A percentile compares a stretch with the other conserved stretches of the same genome.
These are phyloP conservation scores for Globisporangium parvum DNA, from an alignment of 352 stramenopile genomes.

Conservation along the genomic window DNA sequence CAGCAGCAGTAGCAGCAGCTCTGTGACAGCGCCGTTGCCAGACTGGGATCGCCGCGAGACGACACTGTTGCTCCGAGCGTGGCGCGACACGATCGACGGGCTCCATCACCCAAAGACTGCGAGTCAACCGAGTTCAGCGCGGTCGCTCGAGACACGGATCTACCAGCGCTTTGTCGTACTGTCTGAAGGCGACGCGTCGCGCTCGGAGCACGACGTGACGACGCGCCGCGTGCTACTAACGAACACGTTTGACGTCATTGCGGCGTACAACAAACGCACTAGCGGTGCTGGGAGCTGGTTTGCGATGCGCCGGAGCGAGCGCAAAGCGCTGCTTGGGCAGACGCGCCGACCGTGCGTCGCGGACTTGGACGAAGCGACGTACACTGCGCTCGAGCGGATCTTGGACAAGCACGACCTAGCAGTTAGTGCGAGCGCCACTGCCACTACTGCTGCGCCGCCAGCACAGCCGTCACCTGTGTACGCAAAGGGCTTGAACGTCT, in stretches of 20 bases:
- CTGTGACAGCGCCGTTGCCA: neutral
- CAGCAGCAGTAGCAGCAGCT: neutral
- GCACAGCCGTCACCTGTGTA: conserved; percentile 5
- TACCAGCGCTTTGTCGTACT: conserved; percentile 10
- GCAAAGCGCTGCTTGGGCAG: neutral
- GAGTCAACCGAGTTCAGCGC: neutral
- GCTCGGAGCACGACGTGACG: conserved; percentile 1
- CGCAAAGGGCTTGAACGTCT: conserved; percentile 9
- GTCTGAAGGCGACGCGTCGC: conserved; percentile 6
- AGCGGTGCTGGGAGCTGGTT: conserved; percentile 2
- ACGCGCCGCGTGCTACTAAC: neutral
- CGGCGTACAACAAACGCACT: conserved; percentile 3
- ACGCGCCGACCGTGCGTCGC: conserved; percentile 2
- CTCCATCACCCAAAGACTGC: conserved; percentile 1
- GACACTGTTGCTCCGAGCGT: conserved; percentile 8
- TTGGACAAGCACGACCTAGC: conserved; percentile 1
- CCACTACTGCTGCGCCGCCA: neutral
- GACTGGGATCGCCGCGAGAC: conserved; percentile 12
- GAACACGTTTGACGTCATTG: conserved; percentile 10
- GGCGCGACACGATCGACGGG: conserved; percentile 5
- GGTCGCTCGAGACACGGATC: conserved; percentile 2
- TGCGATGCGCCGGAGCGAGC: conserved; percentile 9
- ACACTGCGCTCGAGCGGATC: conserved; percentile 1
- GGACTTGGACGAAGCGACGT: conserved; percentile 8
- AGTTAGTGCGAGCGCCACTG: neutral